phyloP scores from a whole-genome alignment of 495 filamentous ascomycete species.

The Podospora anserina region DNA sequence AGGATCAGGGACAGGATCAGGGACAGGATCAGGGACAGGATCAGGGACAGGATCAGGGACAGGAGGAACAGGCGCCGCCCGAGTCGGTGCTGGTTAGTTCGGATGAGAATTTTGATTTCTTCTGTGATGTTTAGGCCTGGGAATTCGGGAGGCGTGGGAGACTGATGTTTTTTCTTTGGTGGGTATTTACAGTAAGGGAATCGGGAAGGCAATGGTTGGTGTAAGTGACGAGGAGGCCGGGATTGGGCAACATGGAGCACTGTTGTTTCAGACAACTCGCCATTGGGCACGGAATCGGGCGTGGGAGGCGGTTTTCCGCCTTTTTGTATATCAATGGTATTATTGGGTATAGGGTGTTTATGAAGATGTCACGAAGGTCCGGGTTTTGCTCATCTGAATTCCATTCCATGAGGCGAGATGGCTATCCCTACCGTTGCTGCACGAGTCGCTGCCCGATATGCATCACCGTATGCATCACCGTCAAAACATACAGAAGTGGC shows the following conservation, averaged over 20 bases:
- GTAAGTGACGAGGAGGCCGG: too few species aligned
- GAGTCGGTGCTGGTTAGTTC: slow-evolving; percentile 30
- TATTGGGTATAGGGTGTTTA: background rate
- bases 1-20: background rate
- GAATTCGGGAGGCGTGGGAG: background rate
- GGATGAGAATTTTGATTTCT: slow-evolving; percentile 37
- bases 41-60: too few species aligned
- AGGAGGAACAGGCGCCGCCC: background rate
- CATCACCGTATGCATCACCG: background rate
- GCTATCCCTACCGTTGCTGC: background rate
- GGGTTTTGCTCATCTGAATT: background rate
- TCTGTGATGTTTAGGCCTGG: slow-evolving; percentile 31
- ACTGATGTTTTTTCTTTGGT: background rate
- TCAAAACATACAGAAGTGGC: background rate
- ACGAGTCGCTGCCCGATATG: slow-evolving; percentile 11
- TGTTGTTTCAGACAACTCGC: background rate
- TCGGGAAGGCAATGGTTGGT: too few species aligned
- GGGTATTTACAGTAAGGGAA: too few species aligned
- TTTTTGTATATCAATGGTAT: background rate
- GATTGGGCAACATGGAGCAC: too few species aligned
- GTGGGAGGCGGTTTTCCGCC: background rate
- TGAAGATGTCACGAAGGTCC: background rate
- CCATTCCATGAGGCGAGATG: background rate
- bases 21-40: too few species aligned
- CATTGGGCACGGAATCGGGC: background rate